Conservation (phyloP, 257 asterid genomes). For the Solanum pinnatisectum region DNA sequence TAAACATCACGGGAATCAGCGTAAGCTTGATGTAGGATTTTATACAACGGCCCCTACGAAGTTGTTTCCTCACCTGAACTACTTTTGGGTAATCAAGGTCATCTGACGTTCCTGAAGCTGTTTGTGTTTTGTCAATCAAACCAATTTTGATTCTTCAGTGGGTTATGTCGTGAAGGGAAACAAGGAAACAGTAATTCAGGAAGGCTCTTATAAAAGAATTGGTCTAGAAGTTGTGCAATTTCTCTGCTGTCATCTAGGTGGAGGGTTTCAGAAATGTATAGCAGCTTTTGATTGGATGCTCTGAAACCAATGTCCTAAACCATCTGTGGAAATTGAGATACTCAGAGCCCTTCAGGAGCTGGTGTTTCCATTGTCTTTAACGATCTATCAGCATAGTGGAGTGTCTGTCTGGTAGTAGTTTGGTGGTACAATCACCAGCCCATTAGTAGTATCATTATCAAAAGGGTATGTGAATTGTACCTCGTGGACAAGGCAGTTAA, state of each 20-base stretch:
- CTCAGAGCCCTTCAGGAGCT: neutral
- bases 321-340: neutral
- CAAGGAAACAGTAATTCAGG: neutral
- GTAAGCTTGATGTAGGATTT: neutral
- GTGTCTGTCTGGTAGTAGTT: neutral
- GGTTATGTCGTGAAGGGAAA: neutral
- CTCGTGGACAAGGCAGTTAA: slow-evolving; percentile 3
- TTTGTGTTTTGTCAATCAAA: neutral
- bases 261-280: neutral
- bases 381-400: neutral
- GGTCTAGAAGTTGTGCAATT: neutral
- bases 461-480: neutral
- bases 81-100: neutral
- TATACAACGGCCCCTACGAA: neutral
- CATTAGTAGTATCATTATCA: neutral
- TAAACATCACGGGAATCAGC: neutral
- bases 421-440: neutral
- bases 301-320: neutral
- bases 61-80: neutral
- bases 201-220: neutral
- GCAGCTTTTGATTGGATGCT: neutral
- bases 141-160: neutral
- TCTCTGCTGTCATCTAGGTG: neutral
- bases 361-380: neutral
- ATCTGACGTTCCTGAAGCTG: neutral